phyloP scores from a whole-genome alignment of 257 asterid species.

The Eustoma russellianum region DNA sequence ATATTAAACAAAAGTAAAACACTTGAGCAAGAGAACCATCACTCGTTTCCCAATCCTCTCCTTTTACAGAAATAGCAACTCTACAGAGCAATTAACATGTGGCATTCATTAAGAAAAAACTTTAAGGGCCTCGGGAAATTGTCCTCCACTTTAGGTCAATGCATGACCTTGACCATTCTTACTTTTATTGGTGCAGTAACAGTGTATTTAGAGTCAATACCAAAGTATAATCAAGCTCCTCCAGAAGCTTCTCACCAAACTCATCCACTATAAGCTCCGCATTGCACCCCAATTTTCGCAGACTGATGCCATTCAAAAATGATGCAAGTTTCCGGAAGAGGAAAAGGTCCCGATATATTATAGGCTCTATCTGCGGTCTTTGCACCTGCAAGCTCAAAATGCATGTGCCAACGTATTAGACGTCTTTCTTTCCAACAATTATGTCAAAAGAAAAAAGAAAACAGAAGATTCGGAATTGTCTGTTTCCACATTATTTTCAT shows the following conservation, averaged over 20 bases:
- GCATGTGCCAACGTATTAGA: neutral
- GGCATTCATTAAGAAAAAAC: neutral
- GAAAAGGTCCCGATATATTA: constrained; percentile 90
- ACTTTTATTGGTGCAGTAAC: neutral
- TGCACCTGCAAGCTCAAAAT: constrained; percentile 58
- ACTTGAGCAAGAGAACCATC: neutral
- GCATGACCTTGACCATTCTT: no score
- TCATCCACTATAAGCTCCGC: constrained; percentile 98
- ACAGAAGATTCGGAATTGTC: neutral
- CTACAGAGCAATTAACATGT: neutral
- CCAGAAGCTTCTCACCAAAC: constrained; percentile 97
- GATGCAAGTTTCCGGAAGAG: constrained; percentile 98
- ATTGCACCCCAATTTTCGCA: constrained; percentile 89
- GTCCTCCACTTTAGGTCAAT: no score
- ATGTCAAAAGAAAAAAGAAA: neutral
- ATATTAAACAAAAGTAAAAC: neutral
- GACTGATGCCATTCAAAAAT: constrained; percentile 92
- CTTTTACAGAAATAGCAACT: neutral
- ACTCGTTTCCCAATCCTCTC: neutral
- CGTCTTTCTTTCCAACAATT: neutral
- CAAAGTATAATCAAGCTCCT: constrained; percentile 96
- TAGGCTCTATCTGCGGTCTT: constrained; percentile 97
- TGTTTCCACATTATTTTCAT: neutral
- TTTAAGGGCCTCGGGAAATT: neutral
- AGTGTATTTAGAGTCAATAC: constrained; percentile 24